Evolutionary conservation across 2,329 filamentous ascomycete species (phyloP).

Genomic region (Bimuria novae-zelandiae): DNA sequence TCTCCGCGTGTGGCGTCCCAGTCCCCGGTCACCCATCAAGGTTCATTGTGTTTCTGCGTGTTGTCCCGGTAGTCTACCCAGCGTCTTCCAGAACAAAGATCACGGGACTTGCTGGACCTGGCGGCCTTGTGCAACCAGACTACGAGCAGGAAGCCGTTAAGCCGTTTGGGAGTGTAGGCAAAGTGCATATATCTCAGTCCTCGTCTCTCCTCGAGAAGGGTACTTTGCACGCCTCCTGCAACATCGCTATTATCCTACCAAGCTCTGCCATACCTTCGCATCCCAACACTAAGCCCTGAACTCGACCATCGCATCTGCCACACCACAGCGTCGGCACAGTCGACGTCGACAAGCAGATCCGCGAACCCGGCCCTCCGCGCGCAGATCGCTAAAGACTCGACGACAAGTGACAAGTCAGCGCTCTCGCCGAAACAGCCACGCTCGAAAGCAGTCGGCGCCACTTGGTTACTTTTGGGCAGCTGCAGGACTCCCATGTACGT

Average conservation of each 20-base stretch:
- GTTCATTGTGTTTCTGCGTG: conserved; percentile 22
- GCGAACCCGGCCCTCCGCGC: conserved; percentile 30
- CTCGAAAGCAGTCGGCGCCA: conserved; percentile 38
- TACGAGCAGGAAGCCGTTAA: conserved; percentile 31
- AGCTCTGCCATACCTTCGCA: conserved; percentile 4
- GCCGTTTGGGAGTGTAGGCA: conserved; percentile 25
- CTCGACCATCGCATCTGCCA: conserved; percentile 12
- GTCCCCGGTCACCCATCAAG: conserved; percentile 11
- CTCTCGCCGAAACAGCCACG: conserved; percentile 41
- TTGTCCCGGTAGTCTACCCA: conserved; percentile 31
- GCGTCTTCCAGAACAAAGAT: conserved; percentile 33
- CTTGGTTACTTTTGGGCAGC: conserved; percentile 37
- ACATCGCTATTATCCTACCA: neutral
- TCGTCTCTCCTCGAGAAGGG: neutral
- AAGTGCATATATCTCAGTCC: conserved; percentile 43
- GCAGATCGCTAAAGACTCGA: conserved; percentile 38
- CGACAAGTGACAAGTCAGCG: conserved; percentile 36
- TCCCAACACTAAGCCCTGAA: conserved; percentile 6
- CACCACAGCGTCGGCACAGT: conserved; percentile 19
- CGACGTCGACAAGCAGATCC: conserved; percentile 25
- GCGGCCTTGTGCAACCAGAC: conserved; percentile 37
- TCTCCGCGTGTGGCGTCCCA: conserved; percentile 14
- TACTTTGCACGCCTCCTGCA: conserved; percentile 1
- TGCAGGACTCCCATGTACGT: conserved; percentile 45
- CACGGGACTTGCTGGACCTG: conserved; percentile 39